Percentiles rank a stretch among this genome's conserved stretches.
phyloP scores from a whole-genome alignment of 1,139 yeast genomes.

The Maudiozyma humilis region DNA sequence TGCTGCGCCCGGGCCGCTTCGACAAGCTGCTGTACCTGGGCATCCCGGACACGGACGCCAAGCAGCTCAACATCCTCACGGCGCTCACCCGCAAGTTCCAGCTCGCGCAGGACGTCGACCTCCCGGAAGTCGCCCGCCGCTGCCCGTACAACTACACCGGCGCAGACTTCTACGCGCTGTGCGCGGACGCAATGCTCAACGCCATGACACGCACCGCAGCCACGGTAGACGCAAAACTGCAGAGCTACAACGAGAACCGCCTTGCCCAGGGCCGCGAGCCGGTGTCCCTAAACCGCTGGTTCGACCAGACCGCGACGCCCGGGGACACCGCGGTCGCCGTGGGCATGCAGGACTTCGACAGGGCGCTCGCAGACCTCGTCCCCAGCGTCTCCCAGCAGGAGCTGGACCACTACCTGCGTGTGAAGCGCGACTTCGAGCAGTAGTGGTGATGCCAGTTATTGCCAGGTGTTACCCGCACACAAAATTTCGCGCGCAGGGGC shows the following conservation, averaged over 20 bases:
- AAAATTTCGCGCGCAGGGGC: neutral
- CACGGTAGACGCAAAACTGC: slow-evolving; percentile 61
- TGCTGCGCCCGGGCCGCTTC: slow-evolving; percentile 90
- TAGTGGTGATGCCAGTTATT: neutral
- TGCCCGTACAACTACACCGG: slow-evolving; percentile 93
- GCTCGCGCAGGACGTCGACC: slow-evolving; percentile 52
- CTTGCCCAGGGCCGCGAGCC: slow-evolving; percentile 27
- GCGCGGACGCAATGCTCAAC: slow-evolving; percentile 89
- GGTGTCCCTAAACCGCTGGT: slow-evolving; percentile 79
- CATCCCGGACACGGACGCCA: slow-evolving; percentile 81
- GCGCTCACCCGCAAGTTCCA: slow-evolving; percentile 84
- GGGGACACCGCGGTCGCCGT: slow-evolving; percentile 67
- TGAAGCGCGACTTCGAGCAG: slow-evolving; percentile 66
- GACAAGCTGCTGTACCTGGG: slow-evolving; percentile 93
- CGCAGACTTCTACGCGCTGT: slow-evolving; percentile 93
- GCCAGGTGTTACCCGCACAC: neutral
- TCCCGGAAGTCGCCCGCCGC: slow-evolving; percentile 50
- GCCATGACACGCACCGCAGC: slow-evolving; percentile 89
- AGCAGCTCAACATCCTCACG: slow-evolving; percentile 75
- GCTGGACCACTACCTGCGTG: slow-evolving; percentile 66
- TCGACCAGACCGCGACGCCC: slow-evolving; percentile 67
- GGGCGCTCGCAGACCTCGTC: slow-evolving; percentile 60
- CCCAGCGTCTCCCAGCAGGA: slow-evolving; percentile 90
- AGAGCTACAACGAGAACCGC: slow-evolving; percentile 37
- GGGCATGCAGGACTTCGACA: slow-evolving; percentile 59